Conservation (phyloP, 805 yeast genomes). For the Barnettozyma siamensis region DNA sequence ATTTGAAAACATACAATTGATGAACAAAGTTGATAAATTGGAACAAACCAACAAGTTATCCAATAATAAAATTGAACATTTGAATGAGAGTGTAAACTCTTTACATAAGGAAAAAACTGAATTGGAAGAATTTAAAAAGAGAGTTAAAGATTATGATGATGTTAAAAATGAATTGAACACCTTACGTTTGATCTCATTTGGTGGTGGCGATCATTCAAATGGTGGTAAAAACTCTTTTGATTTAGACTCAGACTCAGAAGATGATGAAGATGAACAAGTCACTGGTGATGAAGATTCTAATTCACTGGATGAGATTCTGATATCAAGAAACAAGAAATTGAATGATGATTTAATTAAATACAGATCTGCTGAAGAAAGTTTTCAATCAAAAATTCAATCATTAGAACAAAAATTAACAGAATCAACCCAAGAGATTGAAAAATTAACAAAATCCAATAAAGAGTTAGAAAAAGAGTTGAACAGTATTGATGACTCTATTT, state of each 20-base stretch:
- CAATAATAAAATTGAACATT: slow-evolving; percentile 11
- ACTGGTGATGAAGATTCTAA: slow-evolving; percentile 19
- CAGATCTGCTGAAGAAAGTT: slow-evolving; percentile 52
- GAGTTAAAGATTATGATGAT: slow-evolving; percentile 70
- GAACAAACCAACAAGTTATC: slow-evolving; percentile 25
- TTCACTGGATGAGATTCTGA: slow-evolving; percentile 51
- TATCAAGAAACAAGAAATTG: slow-evolving; percentile 66
- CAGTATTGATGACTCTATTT: slow-evolving; percentile 35
- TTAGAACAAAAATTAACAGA: slow-evolving; percentile 34
- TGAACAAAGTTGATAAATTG: slow-evolving; percentile 51
- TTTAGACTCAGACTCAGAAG: slow-evolving; percentile 22
- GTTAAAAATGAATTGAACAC: slow-evolving; percentile 70
- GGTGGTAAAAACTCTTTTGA: slow-evolving; percentile 1
- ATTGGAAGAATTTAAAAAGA: slow-evolving; percentile 43
- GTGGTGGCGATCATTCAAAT: slow-evolving; percentile 54
- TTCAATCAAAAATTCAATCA: slow-evolving; percentile 33
- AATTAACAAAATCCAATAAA: slow-evolving; percentile 41
- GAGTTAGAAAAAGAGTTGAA: slow-evolving; percentile 73
- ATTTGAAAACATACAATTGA: slow-evolving; percentile 60
- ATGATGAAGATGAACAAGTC: slow-evolving; percentile 24
- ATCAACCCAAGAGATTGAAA: slow-evolving; percentile 33
- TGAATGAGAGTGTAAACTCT: slow-evolving; percentile 31
- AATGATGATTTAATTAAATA: slow-evolving; percentile 62
- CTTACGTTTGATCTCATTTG: slow-evolving; percentile 71
- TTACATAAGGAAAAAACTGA: slow-evolving; percentile 42